These are phyloP conservation scores for Mycena amicta DNA, from an alignment of 768 basidiomycete genomes.

Conservation along the genomic window DNA sequence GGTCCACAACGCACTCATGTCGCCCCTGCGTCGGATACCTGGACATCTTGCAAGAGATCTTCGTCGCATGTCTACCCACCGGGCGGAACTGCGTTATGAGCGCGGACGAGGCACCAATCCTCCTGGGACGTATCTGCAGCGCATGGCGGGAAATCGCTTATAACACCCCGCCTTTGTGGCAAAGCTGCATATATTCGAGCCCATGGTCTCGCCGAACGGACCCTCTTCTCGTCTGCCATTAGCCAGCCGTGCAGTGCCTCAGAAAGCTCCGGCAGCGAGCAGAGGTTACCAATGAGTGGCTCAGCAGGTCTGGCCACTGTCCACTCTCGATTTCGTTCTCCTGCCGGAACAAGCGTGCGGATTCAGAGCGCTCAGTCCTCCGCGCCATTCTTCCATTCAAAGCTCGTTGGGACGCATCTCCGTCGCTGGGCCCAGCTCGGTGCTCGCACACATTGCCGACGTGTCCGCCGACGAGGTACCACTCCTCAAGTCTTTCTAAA, in stretches of 20 bases:
- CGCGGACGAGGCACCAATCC: background rate
- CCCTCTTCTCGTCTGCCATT: no score
- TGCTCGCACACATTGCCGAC: background rate
- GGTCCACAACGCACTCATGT: slow-evolving; percentile 15
- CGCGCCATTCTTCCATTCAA: background rate
- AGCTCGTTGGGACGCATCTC: background rate
- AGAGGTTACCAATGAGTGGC: background rate
- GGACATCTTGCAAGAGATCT: slow-evolving; percentile 8
- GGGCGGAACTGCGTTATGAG: slow-evolving; percentile 3
- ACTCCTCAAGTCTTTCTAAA: background rate
- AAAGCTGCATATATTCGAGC: background rate
- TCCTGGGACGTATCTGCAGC: slow-evolving; percentile 4
- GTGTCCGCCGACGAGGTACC: background rate
- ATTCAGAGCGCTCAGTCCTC: background rate
- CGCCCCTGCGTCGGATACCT: background rate
- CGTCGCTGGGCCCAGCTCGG: background rate
- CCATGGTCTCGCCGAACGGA: no score
- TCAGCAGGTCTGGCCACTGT: background rate
- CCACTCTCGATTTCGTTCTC: background rate
- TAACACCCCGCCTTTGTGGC: background rate
- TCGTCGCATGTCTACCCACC: slow-evolving; percentile 6
- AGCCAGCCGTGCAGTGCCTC: no score
- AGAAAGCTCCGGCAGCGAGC: background rate
- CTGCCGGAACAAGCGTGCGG: background rate
- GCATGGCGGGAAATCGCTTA: slow-evolving; percentile 1